Evolutionary conservation across 495 filamentous ascomycete genomes (phyloP).

Genomic region (Aspergillus hancockii): DNA sequence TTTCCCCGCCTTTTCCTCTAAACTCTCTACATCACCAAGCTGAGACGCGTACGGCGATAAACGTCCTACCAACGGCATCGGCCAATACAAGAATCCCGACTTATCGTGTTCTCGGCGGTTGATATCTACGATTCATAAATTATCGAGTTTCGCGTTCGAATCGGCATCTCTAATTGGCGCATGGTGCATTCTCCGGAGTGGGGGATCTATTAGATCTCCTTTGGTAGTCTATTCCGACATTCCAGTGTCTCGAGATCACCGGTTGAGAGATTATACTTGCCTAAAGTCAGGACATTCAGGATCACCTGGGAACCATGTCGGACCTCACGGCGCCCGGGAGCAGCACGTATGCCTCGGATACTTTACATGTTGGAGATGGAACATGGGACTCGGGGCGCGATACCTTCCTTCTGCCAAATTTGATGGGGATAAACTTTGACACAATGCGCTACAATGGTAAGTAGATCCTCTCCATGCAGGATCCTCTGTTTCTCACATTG

Average conservation of each 20-base stretch:
- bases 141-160: conserved; percentile 13
- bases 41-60: background rate
- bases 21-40: background rate
- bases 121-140: background rate
- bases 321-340: conserved; percentile 74
- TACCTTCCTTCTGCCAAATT: conserved; percentile 83
- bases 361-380: conserved; percentile 83
- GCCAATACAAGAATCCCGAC: background rate
- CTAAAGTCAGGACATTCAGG: conserved; percentile 5
- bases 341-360: conserved; percentile 80
- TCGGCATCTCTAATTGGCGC: conserved; percentile 27
- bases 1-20: background rate
- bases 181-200: conserved; percentile 52
- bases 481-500: conserved; percentile 8
- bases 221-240: conserved; percentile 33
- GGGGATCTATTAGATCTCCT: conserved; percentile 54
- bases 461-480: conserved; percentile 20
- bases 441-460: conserved; percentile 96
- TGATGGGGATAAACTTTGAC: conserved; percentile 84
- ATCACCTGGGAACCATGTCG: conserved; percentile 34
- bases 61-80: background rate
- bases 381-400: conserved; percentile 86
- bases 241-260: conserved; percentile 29
- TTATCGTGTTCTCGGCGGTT: background rate
- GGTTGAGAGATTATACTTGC: conserved; percentile 1